Conservation (phyloP, 495 filamentous ascomycete species). For the Podospora pseudoanserina region DNA sequence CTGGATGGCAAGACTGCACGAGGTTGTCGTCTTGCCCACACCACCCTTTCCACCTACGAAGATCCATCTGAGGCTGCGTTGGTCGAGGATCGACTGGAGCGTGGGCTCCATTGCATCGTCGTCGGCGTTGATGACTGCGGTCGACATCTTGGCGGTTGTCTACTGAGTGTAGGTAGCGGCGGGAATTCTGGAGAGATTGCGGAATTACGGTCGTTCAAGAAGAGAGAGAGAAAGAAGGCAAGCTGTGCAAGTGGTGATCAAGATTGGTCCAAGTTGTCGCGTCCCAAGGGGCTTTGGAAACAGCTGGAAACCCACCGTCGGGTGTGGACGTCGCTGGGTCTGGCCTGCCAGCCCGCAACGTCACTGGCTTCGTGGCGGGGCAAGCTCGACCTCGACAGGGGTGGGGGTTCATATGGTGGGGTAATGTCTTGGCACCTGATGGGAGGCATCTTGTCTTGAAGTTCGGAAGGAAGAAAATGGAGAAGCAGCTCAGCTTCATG, state of each 20-base stretch:
- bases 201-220: neutral
- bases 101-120: conserved; percentile 82
- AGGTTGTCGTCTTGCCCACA: conserved; percentile 99
- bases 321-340: conserved; percentile 7
- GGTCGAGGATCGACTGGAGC: conserved; percentile 89
- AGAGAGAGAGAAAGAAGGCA: neutral
- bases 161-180: neutral
- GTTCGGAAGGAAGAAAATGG: neutral
- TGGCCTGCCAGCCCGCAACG: conserved; percentile 19
- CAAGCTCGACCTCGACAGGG: neutral
- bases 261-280: neutral
- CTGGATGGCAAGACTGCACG: conserved; percentile 95
- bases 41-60: conserved; percentile 99
- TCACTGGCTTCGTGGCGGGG: conserved; percentile 18
- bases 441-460: neutral
- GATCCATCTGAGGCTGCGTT: conserved; percentile 95
- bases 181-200: neutral
- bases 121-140: conserved; percentile 63
- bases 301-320: conserved; percentile 32
- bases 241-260: neutral
- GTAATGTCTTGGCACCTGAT: conserved; percentile 2
- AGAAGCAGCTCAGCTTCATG: neutral
- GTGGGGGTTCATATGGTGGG: conserved; percentile 19
- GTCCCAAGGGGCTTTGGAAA: conserved; percentile 20
- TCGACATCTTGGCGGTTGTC: conserved; percentile 52